Base-by-base conservation (phyloP, 2,329 filamentous ascomycete genomes). In the Ophiostoma quercus region DNA sequence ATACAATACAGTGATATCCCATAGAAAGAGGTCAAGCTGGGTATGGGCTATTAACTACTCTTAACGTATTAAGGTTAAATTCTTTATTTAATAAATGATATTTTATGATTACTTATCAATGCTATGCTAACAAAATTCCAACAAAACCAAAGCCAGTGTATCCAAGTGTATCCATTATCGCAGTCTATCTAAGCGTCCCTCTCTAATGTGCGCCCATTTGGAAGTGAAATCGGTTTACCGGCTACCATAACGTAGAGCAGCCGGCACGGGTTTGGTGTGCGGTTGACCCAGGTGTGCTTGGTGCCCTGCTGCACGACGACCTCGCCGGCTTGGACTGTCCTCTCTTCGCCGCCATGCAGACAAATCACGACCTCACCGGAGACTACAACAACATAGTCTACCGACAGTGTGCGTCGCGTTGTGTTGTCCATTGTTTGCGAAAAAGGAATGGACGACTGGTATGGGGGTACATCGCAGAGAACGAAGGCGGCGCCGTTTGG, bases 271-370 rank as follows among this genome's bases (percentile, higher is more conserved):
- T 78, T 76, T 1, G 76, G 72, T 0, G 77, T 76, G 19, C 78
- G 76, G 71, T 84, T 84, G 19, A 78, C 73, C 80, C 82, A 85
- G 16, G 75, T 74, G 74, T 84, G 83, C 69, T 79, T 82, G 11
- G 76, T 78, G 0, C 82, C 82, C 62, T 79, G 75, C 74, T 82
- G 79, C 0, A 82, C 76, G 47, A 82, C 74, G 11, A 79, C 73
- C 63, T 83, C 80, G 9, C 80, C 80, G 2, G 74, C 73, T 37
- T 71, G 72, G 1, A 82, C 39, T 3, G 74, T 76, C 72, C 75
- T 80, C 74, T 80, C 79, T 65, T 79, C 80, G 4, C 80, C 80
- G 14, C 66, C 66, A 16, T 67, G 41, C 3, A 67, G 41, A 34
- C 66, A 67, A 12, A 67, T 43, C 5, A n/a, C 25, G 16, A 67